Conservation (phyloP, 257 asterid genomes). For the Solanum chiquidenum region DNA sequence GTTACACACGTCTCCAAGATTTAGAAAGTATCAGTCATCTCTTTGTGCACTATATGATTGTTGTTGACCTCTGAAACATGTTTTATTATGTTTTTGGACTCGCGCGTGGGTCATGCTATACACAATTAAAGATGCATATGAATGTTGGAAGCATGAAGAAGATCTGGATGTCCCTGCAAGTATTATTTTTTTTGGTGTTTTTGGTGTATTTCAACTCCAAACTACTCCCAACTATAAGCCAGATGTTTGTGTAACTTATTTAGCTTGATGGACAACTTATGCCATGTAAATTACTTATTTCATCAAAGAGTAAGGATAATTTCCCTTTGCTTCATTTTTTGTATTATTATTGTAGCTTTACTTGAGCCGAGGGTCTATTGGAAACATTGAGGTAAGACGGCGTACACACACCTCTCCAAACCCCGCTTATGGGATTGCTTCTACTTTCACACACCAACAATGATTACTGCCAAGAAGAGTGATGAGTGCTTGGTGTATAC, state of each 20-base stretch:
- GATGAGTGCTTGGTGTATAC: too few relatives aligned
- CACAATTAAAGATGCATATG: too few relatives aligned
- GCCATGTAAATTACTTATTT: not conserved
- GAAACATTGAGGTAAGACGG: not conserved
- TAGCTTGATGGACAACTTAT: not conserved
- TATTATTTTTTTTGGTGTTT: too few relatives aligned
- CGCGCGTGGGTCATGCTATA: too few relatives aligned
- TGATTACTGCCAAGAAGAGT: too few relatives aligned
- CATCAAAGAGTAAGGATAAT: not conserved
- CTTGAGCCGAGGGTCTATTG: not conserved
- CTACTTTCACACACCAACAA: too few relatives aligned
- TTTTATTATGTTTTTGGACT: too few relatives aligned
- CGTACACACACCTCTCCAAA: too few relatives aligned
- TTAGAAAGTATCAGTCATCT: not conserved
- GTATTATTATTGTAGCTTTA: too few relatives aligned
- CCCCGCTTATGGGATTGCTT: too few relatives aligned
- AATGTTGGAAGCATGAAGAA: not conserved
- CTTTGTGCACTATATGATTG: not conserved
- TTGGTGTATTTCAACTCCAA: not conserved
- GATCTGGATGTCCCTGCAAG: not conserved
- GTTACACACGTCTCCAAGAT: not conserved
- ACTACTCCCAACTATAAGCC: not conserved
- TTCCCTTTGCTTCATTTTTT: not conserved
- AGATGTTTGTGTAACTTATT: not conserved
- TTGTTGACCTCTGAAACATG: not conserved